Percentiles rank a stretch among this genome's conserved stretches.
phyloP scores from a whole-genome alignment of 106 monocot genomes.

The Iris macrosiphon region DNA sequence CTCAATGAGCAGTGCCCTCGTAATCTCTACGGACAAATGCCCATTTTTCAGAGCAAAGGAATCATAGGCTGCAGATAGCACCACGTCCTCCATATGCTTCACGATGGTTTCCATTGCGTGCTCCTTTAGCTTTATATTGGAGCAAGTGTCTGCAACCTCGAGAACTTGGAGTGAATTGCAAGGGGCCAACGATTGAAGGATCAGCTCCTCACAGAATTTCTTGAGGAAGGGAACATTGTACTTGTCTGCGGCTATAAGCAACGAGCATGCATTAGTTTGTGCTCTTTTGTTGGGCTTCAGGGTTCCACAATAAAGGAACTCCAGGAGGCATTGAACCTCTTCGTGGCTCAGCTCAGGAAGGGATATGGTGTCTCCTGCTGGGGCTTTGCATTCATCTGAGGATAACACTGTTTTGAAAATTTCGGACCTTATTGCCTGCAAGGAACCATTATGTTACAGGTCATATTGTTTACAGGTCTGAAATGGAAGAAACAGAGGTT shows the following conservation, averaged over 20 bases:
- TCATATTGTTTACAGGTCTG: too few species aligned
- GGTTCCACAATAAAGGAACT: conserved; percentile 66
- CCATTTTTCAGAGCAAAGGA: conserved; percentile 55
- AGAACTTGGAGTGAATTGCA: conserved; percentile 52
- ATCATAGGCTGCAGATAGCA: conserved; percentile 44
- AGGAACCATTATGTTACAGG: too few species aligned
- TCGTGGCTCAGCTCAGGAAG: conserved; percentile 65
- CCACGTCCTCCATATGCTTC: conserved; percentile 39
- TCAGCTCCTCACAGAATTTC: conserved; percentile 35
- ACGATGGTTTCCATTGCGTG: conserved; percentile 37
- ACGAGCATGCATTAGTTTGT: conserved; percentile 15
- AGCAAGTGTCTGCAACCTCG: conserved; percentile 53
- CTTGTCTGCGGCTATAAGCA: conserved; percentile 62
- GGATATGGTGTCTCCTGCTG: conserved; percentile 38
- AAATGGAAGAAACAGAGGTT: too few species aligned
- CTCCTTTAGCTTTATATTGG: conserved; percentile 29
- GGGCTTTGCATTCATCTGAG: conserved; percentile 64
- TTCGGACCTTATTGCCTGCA: conserved; percentile 59
- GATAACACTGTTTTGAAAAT: conserved; percentile 46
- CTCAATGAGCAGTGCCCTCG: conserved; percentile 40
- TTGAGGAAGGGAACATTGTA: conserved; percentile 55
- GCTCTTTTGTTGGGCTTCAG: conserved; percentile 11
- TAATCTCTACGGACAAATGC: conserved; percentile 61
- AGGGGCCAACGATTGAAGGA: conserved; percentile 25
- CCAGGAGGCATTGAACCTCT: conserved; percentile 48